Evolutionary conservation across 495 filamentous ascomycete genomes (phyloP).

Genomic region (Aspergillus bertholletiae): DNA sequence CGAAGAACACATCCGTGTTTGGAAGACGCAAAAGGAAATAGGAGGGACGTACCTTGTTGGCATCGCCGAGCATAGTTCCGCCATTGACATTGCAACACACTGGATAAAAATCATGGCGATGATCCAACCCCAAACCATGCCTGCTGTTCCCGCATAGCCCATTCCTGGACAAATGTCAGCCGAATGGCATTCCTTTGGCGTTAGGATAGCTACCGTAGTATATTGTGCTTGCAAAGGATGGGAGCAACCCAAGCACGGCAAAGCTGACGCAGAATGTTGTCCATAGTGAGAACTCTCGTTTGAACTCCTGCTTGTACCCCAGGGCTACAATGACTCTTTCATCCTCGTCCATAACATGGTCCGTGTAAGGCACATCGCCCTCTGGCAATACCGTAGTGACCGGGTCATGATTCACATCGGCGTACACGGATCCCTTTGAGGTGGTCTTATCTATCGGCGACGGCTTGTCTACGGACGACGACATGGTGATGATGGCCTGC

Average conservation of each 20-base stretch:
- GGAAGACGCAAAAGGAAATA: neutral
- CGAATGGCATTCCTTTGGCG: neutral
- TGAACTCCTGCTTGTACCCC: slow-evolving; percentile 79
- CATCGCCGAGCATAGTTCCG: slow-evolving; percentile 65
- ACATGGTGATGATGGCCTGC: neutral
- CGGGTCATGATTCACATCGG: slow-evolving; percentile 45
- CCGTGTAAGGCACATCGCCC: slow-evolving; percentile 58
- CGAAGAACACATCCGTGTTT: slow-evolving; percentile 1
- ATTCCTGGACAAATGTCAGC: slow-evolving; percentile 45
- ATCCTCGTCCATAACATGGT: slow-evolving; percentile 53
- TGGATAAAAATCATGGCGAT: slow-evolving; percentile 73
- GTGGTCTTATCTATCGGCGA: slow-evolving; percentile 11
- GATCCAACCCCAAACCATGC: slow-evolving; percentile 85
- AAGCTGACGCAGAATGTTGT: slow-evolving; percentile 78
- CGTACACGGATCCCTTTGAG: slow-evolving; percentile 17
- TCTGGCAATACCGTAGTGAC: slow-evolving; percentile 67
- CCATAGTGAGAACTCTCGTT: slow-evolving; percentile 79
- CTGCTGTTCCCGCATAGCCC: slow-evolving; percentile 76
- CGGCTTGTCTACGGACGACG: slow-evolving; percentile 9
- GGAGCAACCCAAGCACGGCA: slow-evolving; percentile 69
- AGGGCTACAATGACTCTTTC: slow-evolving; percentile 67
- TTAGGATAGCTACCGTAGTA: slow-evolving; percentile 52
- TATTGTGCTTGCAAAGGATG: slow-evolving; percentile 71
- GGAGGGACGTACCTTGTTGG: slow-evolving; percentile 49
- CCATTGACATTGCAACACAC: slow-evolving; percentile 66